Conservation (phyloP, 257 asterid species). For the Solanum appendiculatum region DNA sequence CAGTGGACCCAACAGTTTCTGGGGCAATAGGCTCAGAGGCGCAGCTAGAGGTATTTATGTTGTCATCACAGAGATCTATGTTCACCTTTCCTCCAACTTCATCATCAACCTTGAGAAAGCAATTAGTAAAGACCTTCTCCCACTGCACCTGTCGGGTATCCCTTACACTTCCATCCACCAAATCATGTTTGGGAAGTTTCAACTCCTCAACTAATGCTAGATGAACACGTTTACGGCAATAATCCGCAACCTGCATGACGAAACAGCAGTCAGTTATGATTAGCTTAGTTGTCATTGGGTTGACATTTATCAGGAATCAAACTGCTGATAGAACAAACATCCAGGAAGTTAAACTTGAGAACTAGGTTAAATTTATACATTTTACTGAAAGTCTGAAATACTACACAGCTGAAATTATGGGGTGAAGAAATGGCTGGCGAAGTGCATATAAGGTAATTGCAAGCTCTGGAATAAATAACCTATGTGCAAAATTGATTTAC, state of each 20-base stretch:
- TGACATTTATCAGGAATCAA: neutral
- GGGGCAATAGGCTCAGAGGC: slow-evolving; percentile 48
- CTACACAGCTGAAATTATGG: neutral
- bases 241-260: slow-evolving; percentile 55
- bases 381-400: neutral
- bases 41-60: slow-evolving; percentile 5
- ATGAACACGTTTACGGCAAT: slow-evolving; percentile 66
- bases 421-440: neutral
- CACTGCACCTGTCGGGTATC: slow-evolving; percentile 58
- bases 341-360: neutral
- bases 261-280: neutral
- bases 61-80: slow-evolving; percentile 13
- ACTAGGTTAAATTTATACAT: neutral
- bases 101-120: slow-evolving; percentile 68
- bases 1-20: slow-evolving; percentile 81
- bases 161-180: slow-evolving; percentile 15
- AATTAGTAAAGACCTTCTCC: slow-evolving; percentile 50
- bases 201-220: slow-evolving; percentile 57
- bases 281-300: neutral
- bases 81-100: slow-evolving; percentile 62
- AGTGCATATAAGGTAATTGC: neutral
- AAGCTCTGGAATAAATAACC: neutral
- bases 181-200: slow-evolving; percentile 18
- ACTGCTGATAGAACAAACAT: neutral
- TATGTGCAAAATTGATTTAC: neutral